These are phyloP conservation scores for Pterulicium gracile DNA, from an alignment of 1,284 basidiomycete species.

Conservation along the genomic window DNA sequence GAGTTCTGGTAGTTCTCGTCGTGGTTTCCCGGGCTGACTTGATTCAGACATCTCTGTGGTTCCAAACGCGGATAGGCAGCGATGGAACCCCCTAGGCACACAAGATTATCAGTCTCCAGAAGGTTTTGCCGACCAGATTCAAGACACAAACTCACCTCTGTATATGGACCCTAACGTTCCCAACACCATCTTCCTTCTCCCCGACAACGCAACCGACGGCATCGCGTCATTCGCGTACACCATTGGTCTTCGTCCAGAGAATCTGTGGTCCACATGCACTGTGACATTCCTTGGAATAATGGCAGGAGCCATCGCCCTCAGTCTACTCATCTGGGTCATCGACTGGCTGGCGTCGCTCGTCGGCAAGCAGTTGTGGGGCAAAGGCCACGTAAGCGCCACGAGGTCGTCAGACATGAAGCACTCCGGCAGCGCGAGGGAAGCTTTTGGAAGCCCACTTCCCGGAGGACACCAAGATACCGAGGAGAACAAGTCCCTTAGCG, in stretches of 20 bases:
- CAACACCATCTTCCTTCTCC: slow-evolving; percentile 68
- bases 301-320: slow-evolving; percentile 60
- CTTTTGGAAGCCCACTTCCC: slow-evolving; percentile 27
- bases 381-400: slow-evolving; percentile 14
- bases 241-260: slow-evolving; percentile 71
- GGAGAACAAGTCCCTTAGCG: slow-evolving; percentile 46
- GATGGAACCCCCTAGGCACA: slow-evolving; percentile 57
- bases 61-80: slow-evolving; percentile 31
- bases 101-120: slow-evolving; percentile 53
- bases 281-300: slow-evolving; percentile 76
- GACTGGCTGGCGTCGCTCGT: slow-evolving; percentile 44
- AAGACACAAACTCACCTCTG: slow-evolving; percentile 60
- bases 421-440: slow-evolving; percentile 34
- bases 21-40: slow-evolving; percentile 3
- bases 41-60: slow-evolving; percentile 64
- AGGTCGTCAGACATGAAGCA: slow-evolving; percentile 16
- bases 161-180: slow-evolving; percentile 62
- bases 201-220: slow-evolving; percentile 52
- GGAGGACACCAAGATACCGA: slow-evolving; percentile 22
- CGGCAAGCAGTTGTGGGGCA: slow-evolving; percentile 19
- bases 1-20: slow-evolving; percentile 21
- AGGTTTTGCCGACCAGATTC: slow-evolving; percentile 61
- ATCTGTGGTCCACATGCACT: slow-evolving; percentile 80
- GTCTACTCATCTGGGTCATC: slow-evolving; percentile 60
- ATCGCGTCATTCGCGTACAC: slow-evolving; percentile 74